phyloP scores from a whole-genome alignment of 257 asterid species.

The Fraxinus cuspidata region DNA sequence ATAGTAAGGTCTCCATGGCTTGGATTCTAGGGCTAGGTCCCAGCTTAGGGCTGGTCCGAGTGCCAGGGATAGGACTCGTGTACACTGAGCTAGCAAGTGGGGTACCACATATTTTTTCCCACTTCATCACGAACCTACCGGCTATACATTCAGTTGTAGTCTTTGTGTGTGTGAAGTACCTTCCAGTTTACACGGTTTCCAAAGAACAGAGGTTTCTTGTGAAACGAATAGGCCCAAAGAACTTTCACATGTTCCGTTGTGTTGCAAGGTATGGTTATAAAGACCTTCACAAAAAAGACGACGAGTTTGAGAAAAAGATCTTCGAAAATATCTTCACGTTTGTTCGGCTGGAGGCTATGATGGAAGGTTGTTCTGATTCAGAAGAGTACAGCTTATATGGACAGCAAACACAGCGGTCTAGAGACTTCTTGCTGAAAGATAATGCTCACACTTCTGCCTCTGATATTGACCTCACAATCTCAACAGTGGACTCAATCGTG shows the following conservation, averaged over 20 bases:
- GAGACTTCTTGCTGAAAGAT: conserved; percentile 21
- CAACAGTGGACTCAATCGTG: conserved; percentile 41
- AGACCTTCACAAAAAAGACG: conserved; percentile 52
- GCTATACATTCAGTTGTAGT: conserved; percentile 49
- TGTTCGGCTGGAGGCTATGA: conserved; percentile 52
- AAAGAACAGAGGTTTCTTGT: conserved; percentile 53
- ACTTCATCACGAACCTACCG: conserved; percentile 51
- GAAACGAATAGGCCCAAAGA: conserved; percentile 50
- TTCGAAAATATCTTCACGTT: conserved; percentile 42
- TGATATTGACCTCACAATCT: conserved; percentile 29
- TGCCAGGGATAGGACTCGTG: conserved; percentile 54
- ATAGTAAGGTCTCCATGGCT: conserved; percentile 55
- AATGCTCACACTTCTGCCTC: conserved; percentile 26
- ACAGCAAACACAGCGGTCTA: conserved; percentile 44
- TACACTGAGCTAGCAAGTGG: conserved; percentile 60
- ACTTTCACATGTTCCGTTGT: conserved; percentile 53
- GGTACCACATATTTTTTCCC: conserved; percentile 52
- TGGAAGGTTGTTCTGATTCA: conserved; percentile 57
- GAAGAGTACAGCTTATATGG: conserved; percentile 50
- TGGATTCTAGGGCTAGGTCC: conserved; percentile 61
- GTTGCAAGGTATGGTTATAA: conserved; percentile 55
- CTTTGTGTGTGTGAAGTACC: conserved; percentile 48
- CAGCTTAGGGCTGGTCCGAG: conserved; percentile 54
- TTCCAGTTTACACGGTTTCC: conserved; percentile 55
- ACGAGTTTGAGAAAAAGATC: conserved; percentile 46